Conservation (phyloP, 495 filamentous ascomycete species). For the Annulohypoxylon moriforme region DNA sequence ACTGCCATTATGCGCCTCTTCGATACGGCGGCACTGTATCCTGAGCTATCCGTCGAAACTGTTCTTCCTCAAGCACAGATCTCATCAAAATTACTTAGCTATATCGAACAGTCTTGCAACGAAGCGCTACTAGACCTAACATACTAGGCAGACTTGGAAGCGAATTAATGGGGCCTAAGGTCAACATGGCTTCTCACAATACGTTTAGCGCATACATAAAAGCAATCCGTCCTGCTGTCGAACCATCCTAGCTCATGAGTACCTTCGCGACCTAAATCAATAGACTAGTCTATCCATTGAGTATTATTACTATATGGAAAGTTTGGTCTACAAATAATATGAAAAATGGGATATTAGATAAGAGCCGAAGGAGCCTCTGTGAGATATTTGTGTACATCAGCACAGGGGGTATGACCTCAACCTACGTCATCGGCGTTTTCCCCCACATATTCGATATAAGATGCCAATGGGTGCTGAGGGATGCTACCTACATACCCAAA, state of each 20-base stretch:
- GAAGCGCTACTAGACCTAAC: background rate
- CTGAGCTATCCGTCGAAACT: background rate
- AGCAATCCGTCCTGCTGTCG: background rate
- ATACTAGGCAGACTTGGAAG: background rate
- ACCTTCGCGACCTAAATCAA: too few relatives aligned
- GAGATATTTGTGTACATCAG: background rate
- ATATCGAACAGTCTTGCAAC: background rate
- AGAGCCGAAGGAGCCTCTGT: background rate
- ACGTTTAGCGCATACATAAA: too few relatives aligned
- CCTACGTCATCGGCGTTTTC: slow-evolving; percentile 38
- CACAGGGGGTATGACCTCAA: slow-evolving; percentile 38
- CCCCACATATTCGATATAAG: slow-evolving; percentile 20
- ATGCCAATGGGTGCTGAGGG: background rate
- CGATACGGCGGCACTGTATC: background rate
- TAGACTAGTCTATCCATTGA: background rate
- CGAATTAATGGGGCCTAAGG: background rate
- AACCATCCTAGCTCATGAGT: background rate
- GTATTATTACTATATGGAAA: background rate
- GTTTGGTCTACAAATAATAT: background rate
- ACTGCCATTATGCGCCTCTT: background rate
- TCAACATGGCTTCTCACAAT: too few relatives aligned
- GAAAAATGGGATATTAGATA: background rate
- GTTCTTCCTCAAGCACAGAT: background rate
- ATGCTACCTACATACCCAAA: background rate
- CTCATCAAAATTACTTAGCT: background rate